Percentiles rank a stretch among this genome's conserved stretches.
Conservation (phyloP, 495 filamentous ascomycete species). For the Podospora pseudoanserina region DNA sequence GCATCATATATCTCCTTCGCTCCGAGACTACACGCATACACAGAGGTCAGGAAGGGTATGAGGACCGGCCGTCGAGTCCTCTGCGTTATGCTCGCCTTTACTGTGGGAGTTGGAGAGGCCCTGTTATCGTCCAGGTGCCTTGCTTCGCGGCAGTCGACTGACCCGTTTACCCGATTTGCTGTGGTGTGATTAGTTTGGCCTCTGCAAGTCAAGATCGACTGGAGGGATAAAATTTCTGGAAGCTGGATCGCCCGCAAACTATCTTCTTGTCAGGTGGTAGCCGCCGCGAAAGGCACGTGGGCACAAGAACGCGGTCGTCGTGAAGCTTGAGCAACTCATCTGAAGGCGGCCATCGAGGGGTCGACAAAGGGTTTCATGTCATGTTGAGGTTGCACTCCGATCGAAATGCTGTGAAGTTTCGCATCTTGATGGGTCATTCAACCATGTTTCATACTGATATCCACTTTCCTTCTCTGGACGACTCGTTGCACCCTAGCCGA, state of each 20-base stretch:
- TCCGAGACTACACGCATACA: constrained; percentile 17
- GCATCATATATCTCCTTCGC: background rate
- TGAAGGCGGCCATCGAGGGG: constrained; percentile 10
- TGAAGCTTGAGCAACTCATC: background rate
- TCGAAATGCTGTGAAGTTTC: constrained; percentile 16
- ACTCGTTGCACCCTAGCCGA: constrained; percentile 8
- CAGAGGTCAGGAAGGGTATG: background rate
- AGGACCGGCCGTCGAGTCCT: background rate
- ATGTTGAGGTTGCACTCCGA: constrained; percentile 5
- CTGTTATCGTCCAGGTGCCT: too few relatives aligned
- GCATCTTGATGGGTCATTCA: constrained; percentile 16
- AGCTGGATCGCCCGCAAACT: constrained; percentile 1
- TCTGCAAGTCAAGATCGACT: background rate
- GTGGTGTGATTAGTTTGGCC: background rate
- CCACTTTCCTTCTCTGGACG: constrained; percentile 11
- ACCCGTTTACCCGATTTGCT: background rate
- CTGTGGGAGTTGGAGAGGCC: background rate
- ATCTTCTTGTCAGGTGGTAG: constrained; percentile 6
- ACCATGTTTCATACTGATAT: constrained; percentile 20
- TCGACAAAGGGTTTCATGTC: constrained; percentile 16
- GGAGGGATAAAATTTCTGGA: background rate
- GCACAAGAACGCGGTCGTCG: background rate
- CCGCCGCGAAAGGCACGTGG: background rate
- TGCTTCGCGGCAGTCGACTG: too few relatives aligned
- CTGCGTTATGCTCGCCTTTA: background rate